A percentile compares a stretch with the other conserved stretches of the same genome.
Evolutionary conservation across 1,284 basidiomycete genomes (phyloP).

Genomic region (Pterulicium gracile): DNA sequence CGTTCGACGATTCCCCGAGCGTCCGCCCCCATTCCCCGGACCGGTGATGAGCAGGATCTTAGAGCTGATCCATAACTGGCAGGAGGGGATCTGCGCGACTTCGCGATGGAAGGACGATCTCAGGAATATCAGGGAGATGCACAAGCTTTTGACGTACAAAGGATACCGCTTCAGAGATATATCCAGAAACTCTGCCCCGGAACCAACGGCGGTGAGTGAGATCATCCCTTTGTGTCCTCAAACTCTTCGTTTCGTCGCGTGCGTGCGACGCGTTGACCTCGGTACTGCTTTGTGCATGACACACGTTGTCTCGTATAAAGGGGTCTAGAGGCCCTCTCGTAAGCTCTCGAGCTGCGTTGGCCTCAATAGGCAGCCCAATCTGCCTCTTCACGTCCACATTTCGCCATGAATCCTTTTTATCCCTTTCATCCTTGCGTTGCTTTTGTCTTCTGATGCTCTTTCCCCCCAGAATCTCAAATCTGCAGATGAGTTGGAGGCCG

Average conservation of each 20-base stretch:
- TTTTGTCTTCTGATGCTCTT: background rate
- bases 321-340: too few relatives aligned
- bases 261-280: too few relatives aligned
- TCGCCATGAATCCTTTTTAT: background rate
- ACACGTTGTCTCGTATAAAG: too few relatives aligned
- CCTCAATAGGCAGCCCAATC: too few relatives aligned
- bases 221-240: too few relatives aligned
- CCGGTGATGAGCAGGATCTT: constrained; percentile 93
- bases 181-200: background rate
- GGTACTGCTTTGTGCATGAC: too few relatives aligned
- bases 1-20: constrained; percentile 94
- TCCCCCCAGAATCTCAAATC: constrained; percentile 72
- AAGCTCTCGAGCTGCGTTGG: too few relatives aligned
- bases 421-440: background rate
- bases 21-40: constrained; percentile 90
- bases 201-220: background rate
- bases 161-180: constrained; percentile 83
- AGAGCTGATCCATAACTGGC: constrained; percentile 93
- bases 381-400: too few relatives aligned
- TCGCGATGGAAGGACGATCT: constrained; percentile 95
- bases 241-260: too few relatives aligned
- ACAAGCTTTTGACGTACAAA: constrained; percentile 89
- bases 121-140: constrained; percentile 97
- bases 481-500: constrained; percentile 92
- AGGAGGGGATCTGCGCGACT: constrained; percentile 83